Evolutionary conservation across 352 stramenopile genomes (phyloP).

Genomic region (Pythium volutum): DNA sequence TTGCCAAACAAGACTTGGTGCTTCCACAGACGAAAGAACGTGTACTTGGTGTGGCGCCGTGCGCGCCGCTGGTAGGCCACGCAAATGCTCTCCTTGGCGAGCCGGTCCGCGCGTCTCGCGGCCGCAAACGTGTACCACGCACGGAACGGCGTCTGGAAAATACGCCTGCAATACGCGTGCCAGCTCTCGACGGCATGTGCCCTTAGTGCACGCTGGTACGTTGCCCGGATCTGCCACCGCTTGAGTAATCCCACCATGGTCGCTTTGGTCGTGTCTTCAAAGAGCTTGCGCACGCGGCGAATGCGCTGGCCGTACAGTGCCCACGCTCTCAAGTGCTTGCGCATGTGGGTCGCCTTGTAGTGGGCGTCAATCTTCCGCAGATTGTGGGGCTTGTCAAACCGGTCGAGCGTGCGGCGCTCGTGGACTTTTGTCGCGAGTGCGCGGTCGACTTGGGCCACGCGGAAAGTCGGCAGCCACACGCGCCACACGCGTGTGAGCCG

Average conservation of each 20-base stretch:
- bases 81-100: conserved; percentile 61
- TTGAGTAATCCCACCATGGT: conserved; percentile 38
- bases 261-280: conserved; percentile 54
- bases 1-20: conserved; percentile 72
- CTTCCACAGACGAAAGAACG: conserved; percentile 81
- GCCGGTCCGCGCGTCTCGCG: conserved; percentile 33
- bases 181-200: conserved; percentile 54
- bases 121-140: conserved; percentile 58
- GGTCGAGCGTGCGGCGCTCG: conserved; percentile 54
- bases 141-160: conserved; percentile 74
- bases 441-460: conserved; percentile 53
- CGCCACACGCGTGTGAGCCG: conserved; percentile 28
- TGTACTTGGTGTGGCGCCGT: conserved; percentile 65
- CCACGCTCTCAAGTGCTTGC: conserved; percentile 64
- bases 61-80: conserved; percentile 62
- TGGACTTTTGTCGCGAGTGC: conserved; percentile 42
- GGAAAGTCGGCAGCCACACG: conserved; percentile 51
- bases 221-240: conserved; percentile 47
- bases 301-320: conserved; percentile 42
- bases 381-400: conserved; percentile 70
- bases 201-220: conserved; percentile 55
- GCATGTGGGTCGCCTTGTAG: conserved; percentile 41
- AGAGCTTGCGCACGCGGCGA: conserved; percentile 53
- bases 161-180: conserved; percentile 51
- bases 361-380: conserved; percentile 69